Base-by-base conservation (phyloP, 2,329 filamentous ascomycete genomes). In the Colletotrichum phormii region DNA sequence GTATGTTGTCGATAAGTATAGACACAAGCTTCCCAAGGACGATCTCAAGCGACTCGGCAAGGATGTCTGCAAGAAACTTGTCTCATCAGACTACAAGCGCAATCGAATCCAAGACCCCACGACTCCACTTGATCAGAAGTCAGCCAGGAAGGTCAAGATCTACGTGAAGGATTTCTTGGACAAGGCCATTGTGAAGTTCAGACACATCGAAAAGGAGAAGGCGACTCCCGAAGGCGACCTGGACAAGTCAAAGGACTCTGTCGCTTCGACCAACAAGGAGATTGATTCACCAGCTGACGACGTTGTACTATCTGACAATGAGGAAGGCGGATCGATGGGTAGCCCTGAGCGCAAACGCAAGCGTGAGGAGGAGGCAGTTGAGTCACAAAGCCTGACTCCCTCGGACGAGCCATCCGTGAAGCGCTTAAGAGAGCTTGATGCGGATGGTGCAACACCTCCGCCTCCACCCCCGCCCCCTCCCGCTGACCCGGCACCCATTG, bases 31-130 rank as follows among this genome's bases (percentile, higher is more conserved):
- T 26, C 94, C 95, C 4, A 95, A 93, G 79, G 95, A 98, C 7
- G 89, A 92, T 62, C 80, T 92, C 3, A 92, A 92, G 79, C 88
- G 88, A 70, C 87, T 91, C 60, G 88, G 87, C 67, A 90, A 91
- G 77, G 88, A 92, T 81, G 89, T 96, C 59, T 91, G 91, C 69
- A 98, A 98, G 83, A 97, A 96, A 82, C 89, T 98, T 15, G 95
- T 98, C 24, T 90, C 94, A 22, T 97, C 95, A 0, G 96, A 98
- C 81, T 98, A 94, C 84, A 97, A 97, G 81, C 93, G 96, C 79
- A 90, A 91, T 60, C 92, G 95, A n/a, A 95, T 98, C 11, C 89
- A 90, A 58, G 92, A 98, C 78, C 96, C 95, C 0, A 94, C 90
- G 13, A 80, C 80, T n/a, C 77, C 80, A 61, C 92, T 98, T 75